phyloP scores from a whole-genome alignment of 495 filamentous ascomycete genomes.

The Lichina pygmaea region DNA sequence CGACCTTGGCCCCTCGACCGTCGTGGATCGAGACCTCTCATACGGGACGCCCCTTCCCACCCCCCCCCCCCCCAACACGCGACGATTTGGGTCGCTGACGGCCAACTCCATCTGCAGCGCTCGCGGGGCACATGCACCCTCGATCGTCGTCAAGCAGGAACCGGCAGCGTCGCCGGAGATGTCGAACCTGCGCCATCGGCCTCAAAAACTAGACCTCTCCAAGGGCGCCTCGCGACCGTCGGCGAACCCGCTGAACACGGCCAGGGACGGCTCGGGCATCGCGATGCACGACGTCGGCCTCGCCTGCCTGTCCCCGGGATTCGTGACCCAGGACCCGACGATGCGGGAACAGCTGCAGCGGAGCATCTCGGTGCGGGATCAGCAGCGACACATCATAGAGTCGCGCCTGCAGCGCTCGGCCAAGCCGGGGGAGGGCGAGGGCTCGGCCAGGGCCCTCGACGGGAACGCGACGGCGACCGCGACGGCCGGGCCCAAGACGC shows the following conservation, averaged over 20 bases:
- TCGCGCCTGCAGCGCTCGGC: slow-evolving; percentile 66
- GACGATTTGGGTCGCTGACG: too few species aligned
- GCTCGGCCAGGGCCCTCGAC: not conserved
- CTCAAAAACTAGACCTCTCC: slow-evolving; percentile 69
- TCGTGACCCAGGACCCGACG: slow-evolving; percentile 82
- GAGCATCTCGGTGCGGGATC: slow-evolving; percentile 79
- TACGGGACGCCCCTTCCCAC: too few species aligned
- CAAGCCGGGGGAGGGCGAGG: slow-evolving; percentile 36
- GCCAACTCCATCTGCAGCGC: slow-evolving; percentile 4
- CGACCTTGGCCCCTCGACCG: too few species aligned
- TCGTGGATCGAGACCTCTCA: too few species aligned
- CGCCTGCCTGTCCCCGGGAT: slow-evolving; percentile 83
- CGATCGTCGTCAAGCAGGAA: slow-evolving; percentile 92
- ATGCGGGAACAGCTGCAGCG: slow-evolving; percentile 89
- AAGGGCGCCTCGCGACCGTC: slow-evolving; percentile 34
- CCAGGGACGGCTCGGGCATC: slow-evolving; percentile 40
- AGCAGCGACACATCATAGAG: slow-evolving; percentile 87
- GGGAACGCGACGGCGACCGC: slow-evolving; percentile 1
- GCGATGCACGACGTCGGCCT: slow-evolving; percentile 81
- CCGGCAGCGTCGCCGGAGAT: slow-evolving; percentile 60
- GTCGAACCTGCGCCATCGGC: slow-evolving; percentile 49
- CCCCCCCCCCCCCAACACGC: too few species aligned
- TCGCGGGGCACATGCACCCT: slow-evolving; percentile 23
- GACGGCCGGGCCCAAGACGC: slow-evolving; percentile 35
- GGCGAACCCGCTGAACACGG: slow-evolving; percentile 44